These are phyloP conservation scores for Plantago ovata DNA, from an alignment of 257 asterid genomes.

Conservation along the genomic window DNA sequence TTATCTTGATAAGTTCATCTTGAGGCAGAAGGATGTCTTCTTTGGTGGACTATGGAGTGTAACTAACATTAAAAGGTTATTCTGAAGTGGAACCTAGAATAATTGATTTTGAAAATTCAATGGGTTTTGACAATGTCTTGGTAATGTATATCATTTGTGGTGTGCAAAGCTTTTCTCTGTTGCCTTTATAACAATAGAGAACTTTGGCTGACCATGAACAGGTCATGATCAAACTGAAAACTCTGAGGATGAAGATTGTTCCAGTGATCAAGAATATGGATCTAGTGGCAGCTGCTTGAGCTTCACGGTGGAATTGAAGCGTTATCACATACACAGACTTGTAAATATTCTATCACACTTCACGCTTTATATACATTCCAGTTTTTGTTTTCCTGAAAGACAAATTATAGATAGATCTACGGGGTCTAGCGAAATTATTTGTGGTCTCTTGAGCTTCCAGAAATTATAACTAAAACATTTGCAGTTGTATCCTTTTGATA, in stretches of 20 bases:
- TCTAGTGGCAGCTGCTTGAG: conserved; percentile 1
- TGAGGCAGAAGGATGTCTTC: too few relatives aligned
- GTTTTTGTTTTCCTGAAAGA: background rate
- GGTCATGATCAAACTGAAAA: background rate
- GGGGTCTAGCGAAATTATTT: too few relatives aligned
- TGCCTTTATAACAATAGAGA: too few relatives aligned
- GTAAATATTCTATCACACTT: background rate
- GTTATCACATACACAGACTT: background rate
- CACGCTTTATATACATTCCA: background rate
- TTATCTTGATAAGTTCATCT: too few relatives aligned
- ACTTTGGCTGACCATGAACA: background rate
- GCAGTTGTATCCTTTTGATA: background rate
- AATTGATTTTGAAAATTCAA: too few relatives aligned
- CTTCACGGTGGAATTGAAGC: background rate
- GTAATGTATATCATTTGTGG: too few relatives aligned
- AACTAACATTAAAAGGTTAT: too few relatives aligned
- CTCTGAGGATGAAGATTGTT: background rate
- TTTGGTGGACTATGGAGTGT: too few relatives aligned
- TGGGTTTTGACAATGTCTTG: too few relatives aligned
- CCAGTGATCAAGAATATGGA: background rate
- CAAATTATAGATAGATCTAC: too few relatives aligned
- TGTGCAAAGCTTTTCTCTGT: too few relatives aligned
- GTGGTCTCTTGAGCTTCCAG: background rate
- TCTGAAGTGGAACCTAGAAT: too few relatives aligned
- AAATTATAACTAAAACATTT: background rate